These are phyloP conservation scores for Adansonia rubrostipa DNA, from an alignment of 441 rosid genomes.

Conservation along the genomic window DNA sequence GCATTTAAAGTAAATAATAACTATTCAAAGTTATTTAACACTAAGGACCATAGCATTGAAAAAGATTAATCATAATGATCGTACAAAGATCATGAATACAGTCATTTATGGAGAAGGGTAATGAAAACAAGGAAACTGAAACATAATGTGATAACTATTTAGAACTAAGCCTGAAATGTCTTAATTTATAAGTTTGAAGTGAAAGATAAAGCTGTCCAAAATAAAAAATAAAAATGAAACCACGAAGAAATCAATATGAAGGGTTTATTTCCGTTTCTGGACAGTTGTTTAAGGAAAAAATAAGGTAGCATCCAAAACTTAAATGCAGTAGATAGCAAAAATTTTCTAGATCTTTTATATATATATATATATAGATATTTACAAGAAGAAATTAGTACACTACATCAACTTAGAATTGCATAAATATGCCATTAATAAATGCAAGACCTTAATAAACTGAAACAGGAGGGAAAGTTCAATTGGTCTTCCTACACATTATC, in stretches of 20 bases:
- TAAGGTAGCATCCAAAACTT: background rate
- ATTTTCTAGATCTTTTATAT: background rate
- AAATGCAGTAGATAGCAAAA: background rate
- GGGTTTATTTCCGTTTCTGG: background rate
- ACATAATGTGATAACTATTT: background rate
- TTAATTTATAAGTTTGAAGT: background rate
- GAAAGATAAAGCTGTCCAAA: background rate
- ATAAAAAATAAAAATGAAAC: background rate
- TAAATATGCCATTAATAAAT: background rate
- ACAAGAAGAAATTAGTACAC: background rate
- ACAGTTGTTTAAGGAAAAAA: too few relatives aligned
- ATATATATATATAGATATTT: background rate
- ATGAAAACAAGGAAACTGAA: background rate
- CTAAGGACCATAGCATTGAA: background rate
- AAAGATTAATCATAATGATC: background rate
- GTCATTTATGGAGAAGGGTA: background rate
- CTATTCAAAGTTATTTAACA: background rate
- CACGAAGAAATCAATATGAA: background rate
- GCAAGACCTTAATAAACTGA: background rate
- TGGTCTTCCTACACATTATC: background rate
- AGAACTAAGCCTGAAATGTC: background rate
- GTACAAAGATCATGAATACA: background rate
- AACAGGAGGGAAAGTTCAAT: slow-evolving; percentile 7
- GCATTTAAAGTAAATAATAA: background rate
- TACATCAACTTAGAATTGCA: background rate